Evolutionary conservation across 176 grass and related monocot genomes (phyloP), one percentile per base, ranked within the genome.

Genomic region (Musa acuminata): DNA sequence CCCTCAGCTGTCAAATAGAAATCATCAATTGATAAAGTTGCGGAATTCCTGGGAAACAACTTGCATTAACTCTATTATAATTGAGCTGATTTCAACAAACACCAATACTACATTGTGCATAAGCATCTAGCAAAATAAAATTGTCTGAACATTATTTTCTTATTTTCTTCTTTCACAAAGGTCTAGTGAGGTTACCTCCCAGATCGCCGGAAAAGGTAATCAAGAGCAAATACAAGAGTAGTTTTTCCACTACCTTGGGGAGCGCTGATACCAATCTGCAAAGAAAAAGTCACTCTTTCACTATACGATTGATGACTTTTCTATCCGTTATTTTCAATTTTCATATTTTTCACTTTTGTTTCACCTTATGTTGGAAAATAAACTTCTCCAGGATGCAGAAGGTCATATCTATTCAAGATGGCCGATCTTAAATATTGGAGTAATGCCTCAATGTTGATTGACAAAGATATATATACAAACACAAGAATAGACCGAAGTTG

Each of bases 181-280:
- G 71, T 9, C 29, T 27, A 52, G 25, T 72, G 26, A 79, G 82
- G 86, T 87, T 77, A 99, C 90, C 86, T 89, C 87, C 82, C 78
- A 79, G 86, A 25, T 79, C 60, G 54, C 66, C 81, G 88, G 67
- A 99, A 98, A 79, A 99, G 90, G 77, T 72, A 87, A 80, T 94
- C 84, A 80, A 99, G 95, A n/a, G 90, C 88, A 12, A 83, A 94
- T 84, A 94, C 90, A 79, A 99, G 95, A 71, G 90, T 99, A 62
- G 95, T 99, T 78, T 99, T 99, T 66, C 95, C 90, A 64, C 95
- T 91, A 54, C 95, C 95, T 87, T 99, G 95, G 53, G 95, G 95
- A 84, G 95, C 88, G 64, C 95, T 99, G 70, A 94, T 80, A 13
- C 95, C 90, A 69, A 99, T 99, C 95, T 99, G 84, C 72, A 80